Base-by-base conservation (phyloP, 371 early-diverging fungal genomes). In the Mucor ambiguus region DNA sequence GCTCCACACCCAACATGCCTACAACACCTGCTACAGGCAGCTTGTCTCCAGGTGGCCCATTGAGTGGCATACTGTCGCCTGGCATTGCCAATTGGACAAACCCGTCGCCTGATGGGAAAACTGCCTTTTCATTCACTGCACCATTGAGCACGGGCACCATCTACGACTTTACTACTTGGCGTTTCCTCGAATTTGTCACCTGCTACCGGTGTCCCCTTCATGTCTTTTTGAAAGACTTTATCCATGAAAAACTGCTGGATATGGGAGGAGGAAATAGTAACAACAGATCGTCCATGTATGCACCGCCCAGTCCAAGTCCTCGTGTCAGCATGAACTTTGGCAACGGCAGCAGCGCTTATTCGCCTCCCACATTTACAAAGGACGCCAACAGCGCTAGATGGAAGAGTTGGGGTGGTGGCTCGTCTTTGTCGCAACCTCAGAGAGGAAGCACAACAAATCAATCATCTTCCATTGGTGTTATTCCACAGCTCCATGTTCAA, bases 81-180 rank as follows among this genome's bases (percentile, higher is more conserved):
- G 64, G 67, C 7, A 60, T 52, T 6, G 54, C 68, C 3, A 58
- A 38, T 18, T 58, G 55, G 54, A 26, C 43, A 7, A 35, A 33
- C 9, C 28, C 57, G 20, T 66, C 73, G 3, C 22, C 57, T 1
- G 63, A 66, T n/a, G 33, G 30, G 4, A 49, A 60, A 5, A 49
- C 62, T 4, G 20, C 62, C 22, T 59, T 73, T 48, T 63, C 71
- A 7, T 61, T 61, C 16, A 59, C 44, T 26, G 64, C 75, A n/a
- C 58, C 68, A 0, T 33, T 68, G 6, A 56, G 61, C 6, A 59
- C 48, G 0, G 62, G 61, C 5, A 69, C 76, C 3, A 61, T 77
- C 5, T 82, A 83, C 49, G 85, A 85, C 2, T 88, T 77, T 61
- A 77, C 85, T 1, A 71, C 82, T 0, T 88, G 88, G 88, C 74